Base-by-base conservation (phyloP, 495 filamentous ascomycete genomes). In the Xylaria cubensis region DNA sequence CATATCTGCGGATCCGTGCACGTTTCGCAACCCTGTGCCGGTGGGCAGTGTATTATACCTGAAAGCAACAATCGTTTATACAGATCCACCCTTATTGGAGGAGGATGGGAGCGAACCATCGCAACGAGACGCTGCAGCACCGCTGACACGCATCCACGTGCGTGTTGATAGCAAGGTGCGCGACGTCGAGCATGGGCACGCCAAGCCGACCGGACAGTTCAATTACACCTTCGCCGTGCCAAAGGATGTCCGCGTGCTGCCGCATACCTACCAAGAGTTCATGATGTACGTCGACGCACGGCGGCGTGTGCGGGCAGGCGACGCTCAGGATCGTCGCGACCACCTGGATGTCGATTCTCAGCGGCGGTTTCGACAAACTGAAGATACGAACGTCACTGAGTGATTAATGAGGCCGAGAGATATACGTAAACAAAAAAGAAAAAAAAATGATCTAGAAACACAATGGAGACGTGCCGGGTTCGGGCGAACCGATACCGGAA, bases 161-260 rank as follows among this genome's bases (percentile, higher is more conserved):
- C 86, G 92, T 1, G 91, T 95, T 24, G 90, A 94, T 78, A 89
- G 89, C 39, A 93, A 92, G 74, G 92, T 97, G 4, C 82, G 91
- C 24, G 88, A 94, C 78, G 89, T 95, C 12, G 92, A 94, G 83
- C 92, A 95, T 74, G 92, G 89, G 4, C 86, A 86, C 66, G 88
- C 88, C 74, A 93, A 92, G 78, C 88, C 91, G 34, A 94, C 93
- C 1, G 93, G 93, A 2, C 89, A 91, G 77, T 95, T 97, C 78
- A 93, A 95, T 72, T 95, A 97, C 76, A 95, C 93, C 0, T 95
- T 95, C 79, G 83, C 89, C 42, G 93, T 95, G 26, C 88, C 90
- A 51, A 90, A 86, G 77, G 87, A 92, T 76, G 82, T 95, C 41
- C 86, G 91, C 74, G 89, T 95, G 36, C 89, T 95, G 84, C 93